These are phyloP conservation scores for Crucihimalaya himalaica DNA, from an alignment of 345 rosid genomes.

Conservation along the genomic window DNA sequence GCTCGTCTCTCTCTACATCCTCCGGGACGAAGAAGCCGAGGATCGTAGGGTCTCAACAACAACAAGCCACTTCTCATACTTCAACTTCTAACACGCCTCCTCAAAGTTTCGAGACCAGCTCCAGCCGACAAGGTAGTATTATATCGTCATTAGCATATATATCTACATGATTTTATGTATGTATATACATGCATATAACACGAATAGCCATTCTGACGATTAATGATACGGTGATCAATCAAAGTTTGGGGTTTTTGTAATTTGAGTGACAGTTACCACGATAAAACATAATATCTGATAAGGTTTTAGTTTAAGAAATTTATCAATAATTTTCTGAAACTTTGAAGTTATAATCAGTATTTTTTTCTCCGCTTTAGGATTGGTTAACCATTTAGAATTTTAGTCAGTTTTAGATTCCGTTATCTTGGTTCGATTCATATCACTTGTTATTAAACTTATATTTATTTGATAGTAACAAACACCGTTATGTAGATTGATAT, in stretches of 20 bases:
- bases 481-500: neutral
- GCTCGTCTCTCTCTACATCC: slow-evolving; percentile 78
- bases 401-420: neutral
- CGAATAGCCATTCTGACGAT: neutral
- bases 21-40: slow-evolving; percentile 78
- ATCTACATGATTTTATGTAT: slow-evolving; percentile 19
- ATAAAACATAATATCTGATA: neutral
- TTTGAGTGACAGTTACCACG: neutral
- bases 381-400: neutral
- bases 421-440: neutral
- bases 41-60: slow-evolving; percentile 55
- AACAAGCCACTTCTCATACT: slow-evolving; percentile 79
- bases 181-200: neutral
- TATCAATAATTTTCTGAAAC: neutral
- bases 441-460: neutral
- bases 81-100: slow-evolving; percentile 93
- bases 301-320: neutral
- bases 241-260: neutral
- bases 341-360: neutral
- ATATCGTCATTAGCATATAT: neutral
- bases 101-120: slow-evolving; percentile 87
- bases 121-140: slow-evolving; percentile 78
- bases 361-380: neutral
- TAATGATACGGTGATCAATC: neutral
- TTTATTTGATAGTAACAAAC: neutral